Percentiles rank a stretch among this genome's conserved stretches.
Conservation (phyloP, 2,329 filamentous ascomycete genomes). For the Xylariaceae sp. region DNA sequence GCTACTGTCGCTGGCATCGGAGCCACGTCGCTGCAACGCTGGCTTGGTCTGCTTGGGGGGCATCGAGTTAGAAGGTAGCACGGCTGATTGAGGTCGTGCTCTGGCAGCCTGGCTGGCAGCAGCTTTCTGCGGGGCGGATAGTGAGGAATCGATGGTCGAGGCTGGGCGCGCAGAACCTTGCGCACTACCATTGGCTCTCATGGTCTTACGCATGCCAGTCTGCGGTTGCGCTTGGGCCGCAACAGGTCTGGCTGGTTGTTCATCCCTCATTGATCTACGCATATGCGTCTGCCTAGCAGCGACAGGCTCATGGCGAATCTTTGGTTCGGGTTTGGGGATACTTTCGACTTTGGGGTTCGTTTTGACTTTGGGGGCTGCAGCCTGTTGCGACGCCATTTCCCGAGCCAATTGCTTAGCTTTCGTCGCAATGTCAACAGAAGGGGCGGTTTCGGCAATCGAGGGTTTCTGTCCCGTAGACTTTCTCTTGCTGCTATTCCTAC, state of each 20-base stretch:
- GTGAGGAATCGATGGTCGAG: conserved; percentile 7
- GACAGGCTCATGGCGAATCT: conserved; percentile 25
- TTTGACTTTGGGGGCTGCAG: neutral
- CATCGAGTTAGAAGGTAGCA: conserved; percentile 8
- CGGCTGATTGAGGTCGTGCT: conserved; percentile 5
- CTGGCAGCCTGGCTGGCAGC: conserved; percentile 8
- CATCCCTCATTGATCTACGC: conserved; percentile 47
- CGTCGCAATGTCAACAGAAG: too few species aligned
- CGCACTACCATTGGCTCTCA: conserved; percentile 20
- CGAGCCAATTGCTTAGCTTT: too few species aligned
- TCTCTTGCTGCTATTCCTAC: conserved; percentile 34
- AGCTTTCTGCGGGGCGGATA: conserved; percentile 9
- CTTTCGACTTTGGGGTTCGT: conserved; percentile 18
- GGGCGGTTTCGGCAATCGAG: too few species aligned
- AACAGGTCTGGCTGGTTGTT: conserved; percentile 22
- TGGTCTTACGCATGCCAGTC: conserved; percentile 31
- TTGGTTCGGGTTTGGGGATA: conserved; percentile 29
- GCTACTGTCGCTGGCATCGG: conserved; percentile 74
- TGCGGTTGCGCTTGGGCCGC: conserved; percentile 4
- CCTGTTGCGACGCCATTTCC: conserved; percentile 5
- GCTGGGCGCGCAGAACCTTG: conserved; percentile 7
- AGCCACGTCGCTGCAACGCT: conserved; percentile 51
- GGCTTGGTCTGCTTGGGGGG: conserved; percentile 22
- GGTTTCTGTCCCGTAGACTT: conserved; percentile 39
- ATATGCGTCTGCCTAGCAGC: conserved; percentile 31